Conservation (phyloP, 1,139 yeast species). For the Diutina pseudorugosa region DNA sequence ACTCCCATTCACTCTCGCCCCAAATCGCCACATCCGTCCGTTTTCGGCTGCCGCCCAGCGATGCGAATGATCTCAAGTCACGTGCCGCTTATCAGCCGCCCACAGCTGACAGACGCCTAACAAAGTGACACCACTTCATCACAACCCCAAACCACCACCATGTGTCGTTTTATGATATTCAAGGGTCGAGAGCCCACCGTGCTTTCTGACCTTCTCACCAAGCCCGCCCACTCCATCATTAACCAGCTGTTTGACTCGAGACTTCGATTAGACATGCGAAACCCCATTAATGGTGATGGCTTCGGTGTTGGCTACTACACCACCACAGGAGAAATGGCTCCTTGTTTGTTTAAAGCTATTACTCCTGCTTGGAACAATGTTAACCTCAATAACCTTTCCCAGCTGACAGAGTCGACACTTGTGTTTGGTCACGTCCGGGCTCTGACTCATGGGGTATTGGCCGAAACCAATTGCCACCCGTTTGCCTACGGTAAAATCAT, state of each 20-base stretch:
- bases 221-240: constrained; percentile 94
- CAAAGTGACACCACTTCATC: neutral
- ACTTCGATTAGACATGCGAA: constrained; percentile 69
- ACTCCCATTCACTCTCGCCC: too few relatives aligned
- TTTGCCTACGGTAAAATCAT: constrained; percentile 74
- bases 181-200: constrained; percentile 64
- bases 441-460: constrained; percentile 84
- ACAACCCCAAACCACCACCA: too few relatives aligned
- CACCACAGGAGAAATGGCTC: constrained; percentile 25
- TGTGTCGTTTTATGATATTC: constrained; percentile 41
- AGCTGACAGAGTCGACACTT: constrained; percentile 70
- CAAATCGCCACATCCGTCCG: too few relatives aligned
- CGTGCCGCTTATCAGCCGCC: neutral
- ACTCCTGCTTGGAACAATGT: constrained; percentile 98
- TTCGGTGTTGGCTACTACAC: constrained; percentile 94
- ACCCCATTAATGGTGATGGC: constrained; percentile 97
- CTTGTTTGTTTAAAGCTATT: constrained; percentile 79
- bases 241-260: constrained; percentile 92
- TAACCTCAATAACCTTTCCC: constrained; percentile 74
- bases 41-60: too few relatives aligned
- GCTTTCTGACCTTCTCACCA: constrained; percentile 74
- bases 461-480: constrained; percentile 96
- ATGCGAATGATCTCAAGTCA: neutral
- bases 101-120: neutral
- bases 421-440: constrained; percentile 96